Conservation (phyloP, 2,329 filamentous ascomycete genomes). For the Ophiocordyceps sinensis region DNA sequence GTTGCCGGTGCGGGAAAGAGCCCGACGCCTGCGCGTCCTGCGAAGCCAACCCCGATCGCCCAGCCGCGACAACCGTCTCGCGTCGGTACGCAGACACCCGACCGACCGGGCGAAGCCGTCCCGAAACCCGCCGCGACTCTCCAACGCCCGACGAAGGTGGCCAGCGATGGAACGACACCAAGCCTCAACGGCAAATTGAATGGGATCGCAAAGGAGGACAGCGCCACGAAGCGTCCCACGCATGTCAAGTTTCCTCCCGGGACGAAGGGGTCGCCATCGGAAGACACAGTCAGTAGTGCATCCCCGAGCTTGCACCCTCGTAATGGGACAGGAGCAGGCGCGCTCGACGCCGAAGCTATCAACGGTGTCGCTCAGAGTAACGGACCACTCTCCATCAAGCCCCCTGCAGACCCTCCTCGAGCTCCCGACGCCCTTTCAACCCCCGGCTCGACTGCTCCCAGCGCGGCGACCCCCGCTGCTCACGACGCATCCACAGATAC, state of each 20-base stretch:
- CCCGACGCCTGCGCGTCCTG: constrained; percentile 4
- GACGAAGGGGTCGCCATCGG: constrained; percentile 13
- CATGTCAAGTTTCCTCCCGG: constrained; percentile 18
- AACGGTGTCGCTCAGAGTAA: not conserved
- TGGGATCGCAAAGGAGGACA: not conserved
- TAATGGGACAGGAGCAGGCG: not conserved
- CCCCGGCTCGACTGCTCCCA: constrained; percentile 55
- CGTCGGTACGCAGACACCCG: not conserved
- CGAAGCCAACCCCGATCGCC: constrained; percentile 3
- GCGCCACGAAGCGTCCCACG: constrained; percentile 5
- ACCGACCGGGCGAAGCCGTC: not conserved
- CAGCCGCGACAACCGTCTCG: not conserved
- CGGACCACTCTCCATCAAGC: constrained; percentile 15
- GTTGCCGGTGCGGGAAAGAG: constrained; percentile 2
- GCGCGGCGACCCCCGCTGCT: constrained; percentile 56
- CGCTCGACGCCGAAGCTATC: not conserved
- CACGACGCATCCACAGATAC: constrained; percentile 58
- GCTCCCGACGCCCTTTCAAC: constrained; percentile 34
- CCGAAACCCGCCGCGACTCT: not conserved
- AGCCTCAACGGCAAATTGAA: not conserved
- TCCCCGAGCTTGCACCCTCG: not conserved
- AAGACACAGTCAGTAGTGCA: constrained; percentile 1
- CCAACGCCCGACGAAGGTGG: not conserved
- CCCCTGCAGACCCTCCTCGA: constrained; percentile 20
- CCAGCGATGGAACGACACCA: not conserved